Percentiles rank a stretch among this genome's conserved stretches.
Evolutionary conservation across 179 eudicot species (phyloP).

Genomic region (Patellifolia procumbens): DNA sequence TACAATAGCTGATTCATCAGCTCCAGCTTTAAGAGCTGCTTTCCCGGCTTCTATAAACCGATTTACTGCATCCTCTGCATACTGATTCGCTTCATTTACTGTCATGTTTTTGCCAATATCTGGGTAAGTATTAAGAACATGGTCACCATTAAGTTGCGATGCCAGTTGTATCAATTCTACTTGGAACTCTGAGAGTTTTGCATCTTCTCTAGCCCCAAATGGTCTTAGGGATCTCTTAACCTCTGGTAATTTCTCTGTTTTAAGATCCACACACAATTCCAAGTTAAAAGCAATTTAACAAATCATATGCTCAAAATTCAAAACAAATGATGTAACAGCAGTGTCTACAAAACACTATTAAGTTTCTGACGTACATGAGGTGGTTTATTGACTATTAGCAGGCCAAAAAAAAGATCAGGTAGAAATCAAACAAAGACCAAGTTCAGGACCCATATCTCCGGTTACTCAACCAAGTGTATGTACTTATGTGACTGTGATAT

Average conservation of each 20-base stretch:
- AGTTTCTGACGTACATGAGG: background rate
- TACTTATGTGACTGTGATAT: too few species aligned
- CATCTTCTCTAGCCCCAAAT: constrained; percentile 78
- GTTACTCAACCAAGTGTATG: background rate
- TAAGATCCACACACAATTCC: background rate
- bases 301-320: background rate
- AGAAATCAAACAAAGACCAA: background rate
- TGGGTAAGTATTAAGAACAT: constrained; percentile 74
- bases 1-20: constrained; percentile 84
- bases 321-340: background rate
- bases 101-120: constrained; percentile 81
- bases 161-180: constrained; percentile 87
- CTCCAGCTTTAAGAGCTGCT: constrained; percentile 87
- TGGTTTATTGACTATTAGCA: background rate
- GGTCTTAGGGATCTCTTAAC: constrained; percentile 69
- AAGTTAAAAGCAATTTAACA: background rate
- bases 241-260: constrained; percentile 75
- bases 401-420: background rate
- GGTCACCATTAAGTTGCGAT: constrained; percentile 85
- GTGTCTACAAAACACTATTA: background rate
- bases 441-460: background rate
- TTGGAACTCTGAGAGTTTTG: constrained; percentile 79
- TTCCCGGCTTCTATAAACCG: constrained; percentile 93
- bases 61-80: constrained; percentile 76
- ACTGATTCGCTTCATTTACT: constrained; percentile 66